These are phyloP conservation scores for Claviceps monticola DNA, from an alignment of 2,329 filamentous ascomycete species.

Conservation along the genomic window DNA sequence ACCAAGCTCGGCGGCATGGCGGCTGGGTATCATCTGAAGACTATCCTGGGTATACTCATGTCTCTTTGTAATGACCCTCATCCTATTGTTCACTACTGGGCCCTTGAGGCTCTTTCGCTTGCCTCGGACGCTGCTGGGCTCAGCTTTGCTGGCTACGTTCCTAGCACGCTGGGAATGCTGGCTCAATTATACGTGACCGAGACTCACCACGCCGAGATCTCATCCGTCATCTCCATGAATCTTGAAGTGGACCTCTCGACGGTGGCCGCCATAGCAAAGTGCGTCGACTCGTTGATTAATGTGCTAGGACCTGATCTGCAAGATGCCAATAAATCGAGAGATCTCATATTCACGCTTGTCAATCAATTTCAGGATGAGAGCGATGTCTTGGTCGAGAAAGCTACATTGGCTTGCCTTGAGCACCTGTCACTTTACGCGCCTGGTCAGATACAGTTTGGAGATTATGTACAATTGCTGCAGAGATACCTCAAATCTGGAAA, in stretches of 20 bases:
- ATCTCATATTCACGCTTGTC: constrained; percentile 79
- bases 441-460: constrained; percentile 67
- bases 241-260: constrained; percentile 77
- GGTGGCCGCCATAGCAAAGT: constrained; percentile 68
- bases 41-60: constrained; percentile 95
- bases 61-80: constrained; percentile 92
- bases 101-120: constrained; percentile 71
- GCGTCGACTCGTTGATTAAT: constrained; percentile 90
- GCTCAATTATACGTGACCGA: constrained; percentile 87
- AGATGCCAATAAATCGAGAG: constrained; percentile 79
- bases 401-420: constrained; percentile 72
- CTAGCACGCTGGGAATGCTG: constrained; percentile 82
- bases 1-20: constrained; percentile 96
- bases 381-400: constrained; percentile 55
- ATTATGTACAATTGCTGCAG: constrained; percentile 75
- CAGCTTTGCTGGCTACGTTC: constrained; percentile 81
- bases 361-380: constrained; percentile 68
- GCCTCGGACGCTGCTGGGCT: constrained; percentile 87
- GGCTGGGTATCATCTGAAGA: constrained; percentile 89
- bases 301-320: constrained; percentile 91
- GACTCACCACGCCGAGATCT: constrained; percentile 74
- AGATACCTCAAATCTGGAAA: constrained; percentile 58
- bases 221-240: constrained; percentile 73
- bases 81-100: constrained; percentile 92
- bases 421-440: constrained; percentile 88